A percentile compares a stretch with the other conserved stretches of the same genome.
Evolutionary conservation across 495 filamentous ascomycete species (phyloP).

Genomic region (Hypomontagnella monticulosa): DNA sequence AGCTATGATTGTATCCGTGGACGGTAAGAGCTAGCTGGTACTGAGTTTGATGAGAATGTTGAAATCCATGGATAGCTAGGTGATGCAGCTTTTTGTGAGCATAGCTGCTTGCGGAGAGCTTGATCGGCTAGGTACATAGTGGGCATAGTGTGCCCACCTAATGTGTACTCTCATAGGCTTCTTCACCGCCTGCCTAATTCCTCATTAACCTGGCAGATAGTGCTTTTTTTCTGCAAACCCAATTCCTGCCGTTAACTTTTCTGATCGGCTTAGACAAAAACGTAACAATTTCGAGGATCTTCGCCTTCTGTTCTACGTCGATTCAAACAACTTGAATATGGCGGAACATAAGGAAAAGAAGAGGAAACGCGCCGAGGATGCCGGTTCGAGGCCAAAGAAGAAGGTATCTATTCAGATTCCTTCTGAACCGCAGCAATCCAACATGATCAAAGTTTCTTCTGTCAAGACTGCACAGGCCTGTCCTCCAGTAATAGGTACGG

Average conservation of each 20-base stretch:
- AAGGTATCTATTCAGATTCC: slow-evolving; percentile 66
- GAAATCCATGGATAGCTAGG: no score
- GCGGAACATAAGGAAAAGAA: slow-evolving; percentile 71
- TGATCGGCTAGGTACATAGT: no score
- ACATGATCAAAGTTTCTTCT: slow-evolving; percentile 64
- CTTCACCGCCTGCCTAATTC: slow-evolving; percentile 44
- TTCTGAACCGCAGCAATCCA: slow-evolving; percentile 48
- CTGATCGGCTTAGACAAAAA: slow-evolving; percentile 6
- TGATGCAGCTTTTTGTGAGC: no score
- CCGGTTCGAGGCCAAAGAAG: slow-evolving; percentile 63
- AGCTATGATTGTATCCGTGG: no score
- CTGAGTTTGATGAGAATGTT: no score
- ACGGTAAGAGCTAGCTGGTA: no score
- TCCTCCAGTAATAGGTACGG: slow-evolving; percentile 73
- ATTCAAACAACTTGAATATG: slow-evolving; percentile 53
- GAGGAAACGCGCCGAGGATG: slow-evolving; percentile 72
- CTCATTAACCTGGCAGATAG: slow-evolving; percentile 24
- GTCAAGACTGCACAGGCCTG: slow-evolving; percentile 65
- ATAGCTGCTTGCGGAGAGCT: no score
- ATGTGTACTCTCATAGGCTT: background rate
- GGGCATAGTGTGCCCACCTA: no score
- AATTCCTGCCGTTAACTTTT: slow-evolving; percentile 29
- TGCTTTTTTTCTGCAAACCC: slow-evolving; percentile 15
- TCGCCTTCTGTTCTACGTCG: background rate
- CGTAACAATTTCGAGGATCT: background rate